Percentiles rank a stretch among this genome's conserved stretches.
Evolutionary conservation across 805 yeast genomes (phyloP).

Genomic region (Jamesozyma rosinii): DNA sequence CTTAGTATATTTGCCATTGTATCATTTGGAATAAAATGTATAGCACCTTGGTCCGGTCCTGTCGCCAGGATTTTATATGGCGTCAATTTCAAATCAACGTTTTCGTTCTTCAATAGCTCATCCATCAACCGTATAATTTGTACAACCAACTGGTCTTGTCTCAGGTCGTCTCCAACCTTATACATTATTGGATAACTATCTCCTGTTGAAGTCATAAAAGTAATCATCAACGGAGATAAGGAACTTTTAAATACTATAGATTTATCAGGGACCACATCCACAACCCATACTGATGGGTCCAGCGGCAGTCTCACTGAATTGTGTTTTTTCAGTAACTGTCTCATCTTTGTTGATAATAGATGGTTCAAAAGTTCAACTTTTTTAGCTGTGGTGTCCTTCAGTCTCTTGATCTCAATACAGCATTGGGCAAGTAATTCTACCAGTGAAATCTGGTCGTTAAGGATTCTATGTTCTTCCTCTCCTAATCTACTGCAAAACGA

Average conservation of each 20-base stretch:
- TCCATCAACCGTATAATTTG: slow-evolving; percentile 91
- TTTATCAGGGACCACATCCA: slow-evolving; percentile 71
- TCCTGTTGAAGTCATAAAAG: slow-evolving; percentile 52
- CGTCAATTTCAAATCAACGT: slow-evolving; percentile 74
- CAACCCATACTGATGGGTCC: slow-evolving; percentile 66
- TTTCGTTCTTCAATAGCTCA: slow-evolving; percentile 75
- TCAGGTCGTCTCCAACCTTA: slow-evolving; percentile 86
- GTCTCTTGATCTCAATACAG: slow-evolving; percentile 52
- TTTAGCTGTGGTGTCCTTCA: slow-evolving; percentile 68
- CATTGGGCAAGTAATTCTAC: slow-evolving; percentile 55
- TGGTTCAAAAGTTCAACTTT: slow-evolving; percentile 61
- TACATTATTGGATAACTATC: slow-evolving; percentile 72
- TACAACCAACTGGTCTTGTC: slow-evolving; percentile 95
- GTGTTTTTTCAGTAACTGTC: slow-evolving; percentile 30
- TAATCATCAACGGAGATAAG: slow-evolving; percentile 76
- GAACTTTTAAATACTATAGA: slow-evolving; percentile 87
- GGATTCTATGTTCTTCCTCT: slow-evolving; percentile 17
- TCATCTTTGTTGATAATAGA: slow-evolving; percentile 31
- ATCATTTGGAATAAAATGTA: slow-evolving; percentile 89
- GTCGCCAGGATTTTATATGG: slow-evolving; percentile 90
- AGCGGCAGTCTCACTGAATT: slow-evolving; percentile 65
- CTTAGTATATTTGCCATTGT: slow-evolving; percentile 73
- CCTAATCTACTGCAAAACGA: slow-evolving; percentile 35
- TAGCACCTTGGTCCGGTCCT: slow-evolving; percentile 82
- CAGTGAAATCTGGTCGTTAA: slow-evolving; percentile 58